Conservation (phyloP, 2,329 filamentous ascomycete genomes). For the Metarhizium sp. region DNA sequence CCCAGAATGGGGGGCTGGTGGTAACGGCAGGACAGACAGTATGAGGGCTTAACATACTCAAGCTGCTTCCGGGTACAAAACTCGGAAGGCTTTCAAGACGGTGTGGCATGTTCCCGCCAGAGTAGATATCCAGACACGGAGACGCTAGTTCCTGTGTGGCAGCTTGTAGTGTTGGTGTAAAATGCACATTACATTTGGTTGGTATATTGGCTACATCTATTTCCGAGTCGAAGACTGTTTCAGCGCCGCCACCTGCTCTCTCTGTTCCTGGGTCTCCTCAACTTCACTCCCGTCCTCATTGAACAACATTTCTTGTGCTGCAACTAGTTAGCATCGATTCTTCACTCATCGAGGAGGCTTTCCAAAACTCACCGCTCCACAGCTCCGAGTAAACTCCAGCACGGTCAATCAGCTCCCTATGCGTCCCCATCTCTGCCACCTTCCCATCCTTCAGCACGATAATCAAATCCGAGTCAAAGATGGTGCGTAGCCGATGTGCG, state of each 20-base stretch:
- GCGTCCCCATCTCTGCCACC: conserved; percentile 85
- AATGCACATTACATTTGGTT: not conserved
- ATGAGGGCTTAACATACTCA: too few species aligned
- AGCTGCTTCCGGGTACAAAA: too few species aligned
- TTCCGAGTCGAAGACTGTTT: not conserved
- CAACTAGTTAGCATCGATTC: not conserved
- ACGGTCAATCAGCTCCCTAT: conserved; percentile 69
- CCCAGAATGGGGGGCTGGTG: too few species aligned
- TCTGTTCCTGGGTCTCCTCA: conserved; percentile 21
- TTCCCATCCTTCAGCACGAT: conserved; percentile 78
- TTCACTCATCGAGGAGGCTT: not conserved
- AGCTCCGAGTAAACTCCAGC: conserved; percentile 79
- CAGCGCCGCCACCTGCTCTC: not conserved
- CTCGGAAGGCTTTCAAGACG: too few species aligned
- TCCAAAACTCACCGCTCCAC: conserved; percentile 64
- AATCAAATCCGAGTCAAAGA: conserved; percentile 87
- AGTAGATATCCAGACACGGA: too few species aligned
- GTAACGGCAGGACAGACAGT: too few species aligned
- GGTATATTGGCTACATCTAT: not conserved
- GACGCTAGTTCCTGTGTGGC: too few species aligned
- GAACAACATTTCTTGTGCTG: conserved; percentile 55
- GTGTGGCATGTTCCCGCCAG: too few species aligned
- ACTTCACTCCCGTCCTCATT: conserved; percentile 34
- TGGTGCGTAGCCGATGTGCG: conserved; percentile 83
- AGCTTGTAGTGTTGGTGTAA: not conserved